Base-by-base conservation (phyloP, 768 basidiomycete species). In the Mycena indigotica region DNA sequence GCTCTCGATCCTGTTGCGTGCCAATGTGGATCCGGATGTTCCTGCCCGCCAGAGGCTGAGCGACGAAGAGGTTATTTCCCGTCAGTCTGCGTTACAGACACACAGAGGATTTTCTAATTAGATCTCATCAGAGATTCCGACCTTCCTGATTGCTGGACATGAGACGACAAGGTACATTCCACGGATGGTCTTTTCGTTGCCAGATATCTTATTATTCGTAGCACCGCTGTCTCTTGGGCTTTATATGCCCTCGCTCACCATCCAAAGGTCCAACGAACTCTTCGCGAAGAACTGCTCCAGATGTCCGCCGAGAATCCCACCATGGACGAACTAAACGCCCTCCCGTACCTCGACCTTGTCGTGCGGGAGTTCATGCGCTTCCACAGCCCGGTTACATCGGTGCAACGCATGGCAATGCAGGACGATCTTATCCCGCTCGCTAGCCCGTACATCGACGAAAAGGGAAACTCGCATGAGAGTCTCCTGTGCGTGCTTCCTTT, bases 301-400 rank as follows among this genome's bases (percentile, higher is more conserved):
- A 70, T 86, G 12, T 64, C 75, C 0, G 84, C 82, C 0, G 83
- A 87, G 8, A 82, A 70, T 1, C 88, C 88, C 3, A 77, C 79
- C 4, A 88, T 90, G 84, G 89, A 91, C 25, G 79, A 85, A 28
- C 78, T 92, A 1, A 80, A 82, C 54, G 73, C 78, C 2, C 75
- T 93, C 3, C 80, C 85, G 0, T 90, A 89, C 63, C 83, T 93
- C 19, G 90, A 90, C 58, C 65, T 40, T 12, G 54, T 60, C 35
- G 56, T 55, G 3, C 50, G 49, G 17, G 58, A 59, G 49, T 28
- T 19, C 4, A 35, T 60, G 3, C 53, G 53, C 5, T 2, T 60
- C 5, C 16, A 59, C 24, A 38, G 38, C n/a, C 52, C 58, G 2
- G 52, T 55, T 15, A 4, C 25, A 15, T 35, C 25, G 10, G 8